These are phyloP conservation scores for Amyloporia xantha DNA, from an alignment of 768 basidiomycete species.

Conservation along the genomic window DNA sequence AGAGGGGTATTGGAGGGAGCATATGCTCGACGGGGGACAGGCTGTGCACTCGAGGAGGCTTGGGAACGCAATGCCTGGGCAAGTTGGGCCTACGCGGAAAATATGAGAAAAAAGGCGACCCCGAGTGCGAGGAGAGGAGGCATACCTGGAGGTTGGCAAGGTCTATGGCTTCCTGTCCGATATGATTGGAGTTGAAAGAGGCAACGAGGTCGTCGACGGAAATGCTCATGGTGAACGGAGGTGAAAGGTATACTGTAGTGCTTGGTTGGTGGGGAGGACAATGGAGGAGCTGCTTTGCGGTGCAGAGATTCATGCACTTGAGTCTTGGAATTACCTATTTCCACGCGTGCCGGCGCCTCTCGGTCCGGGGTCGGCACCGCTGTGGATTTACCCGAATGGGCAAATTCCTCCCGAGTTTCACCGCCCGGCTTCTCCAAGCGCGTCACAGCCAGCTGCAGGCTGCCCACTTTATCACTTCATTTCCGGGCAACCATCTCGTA, in stretches of 20 bases:
- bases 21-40: slow-evolving; percentile 17
- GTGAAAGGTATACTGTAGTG: too few species aligned
- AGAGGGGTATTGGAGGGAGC: slow-evolving; percentile 20
- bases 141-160: slow-evolving; percentile 41
- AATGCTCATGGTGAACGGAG: slow-evolving; percentile 30
- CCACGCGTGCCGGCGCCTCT: not conserved
- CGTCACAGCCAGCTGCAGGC: not conserved
- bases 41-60: slow-evolving; percentile 17
- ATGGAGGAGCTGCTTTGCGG: not conserved
- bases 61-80: slow-evolving; percentile 36
- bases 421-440: not conserved
- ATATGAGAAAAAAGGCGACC: not conserved
- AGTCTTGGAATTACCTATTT: not conserved
- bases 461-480: not conserved
- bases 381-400: not conserved
- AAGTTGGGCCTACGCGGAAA: slow-evolving; percentile 34
- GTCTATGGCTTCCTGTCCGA: slow-evolving; percentile 48
- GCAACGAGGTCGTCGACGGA: slow-evolving; percentile 48
- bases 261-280: not conserved
- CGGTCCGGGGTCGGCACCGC: slow-evolving; percentile 6
- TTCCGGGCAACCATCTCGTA: not conserved
- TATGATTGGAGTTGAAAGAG: slow-evolving; percentile 40
- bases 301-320: not conserved
- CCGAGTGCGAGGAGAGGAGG: not conserved
- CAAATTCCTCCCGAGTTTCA: not conserved